Base-by-base conservation (phyloP, 768 basidiomycete genomes). In the Mycena epipterygia region DNA sequence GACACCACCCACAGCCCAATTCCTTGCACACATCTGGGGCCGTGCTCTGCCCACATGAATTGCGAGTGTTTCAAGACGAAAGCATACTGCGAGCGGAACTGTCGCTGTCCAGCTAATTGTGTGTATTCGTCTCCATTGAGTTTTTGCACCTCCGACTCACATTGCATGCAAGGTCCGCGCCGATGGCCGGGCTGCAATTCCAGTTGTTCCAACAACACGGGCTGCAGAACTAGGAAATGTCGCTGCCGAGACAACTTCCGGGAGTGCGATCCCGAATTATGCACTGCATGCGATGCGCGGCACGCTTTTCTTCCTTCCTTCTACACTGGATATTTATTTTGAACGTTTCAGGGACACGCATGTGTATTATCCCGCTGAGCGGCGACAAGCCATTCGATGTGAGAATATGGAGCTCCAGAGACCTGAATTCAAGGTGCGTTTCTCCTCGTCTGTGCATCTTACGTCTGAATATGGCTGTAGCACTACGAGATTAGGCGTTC, bases 211-310 rank as follows among this genome's bases (percentile, higher is more conserved):
- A 30, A 39, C 58, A 23, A 39, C 33, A 21, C 8, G 11, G 12
- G 9, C 5, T 70, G 61, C 29, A 37, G 27, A 25, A 29, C 6
- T 1, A 44, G 55, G 0, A 63, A 37, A 4, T 90, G 89, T 72
- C 41, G 74, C 1, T 90, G 90, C 76, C 59, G 37, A 1, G 57
- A 41, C 8, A 29, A 74, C 0, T 46, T 30, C 0, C 80, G 86
- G 55, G 89, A 90, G 75, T 91, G 90, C 69, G 82, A 87, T 67
- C 89, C 89, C 21, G 88, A 87, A 13, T 61, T 86, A 6, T 91
- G 90, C 74, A 35, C 71, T 0, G 73, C 52, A 1, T 89, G 88
- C 70, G 78, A 84, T 76, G 83, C 86, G 64, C 79, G 83, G 72
- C 66, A 39, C 19, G 63, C 25, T 27, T 23, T 2, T 44, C 21